Percentiles rank a stretch among this genome's conserved stretches.
phyloP scores from a whole-genome alignment of 352 stramenopile species.

The Peronospora belbahrii region DNA sequence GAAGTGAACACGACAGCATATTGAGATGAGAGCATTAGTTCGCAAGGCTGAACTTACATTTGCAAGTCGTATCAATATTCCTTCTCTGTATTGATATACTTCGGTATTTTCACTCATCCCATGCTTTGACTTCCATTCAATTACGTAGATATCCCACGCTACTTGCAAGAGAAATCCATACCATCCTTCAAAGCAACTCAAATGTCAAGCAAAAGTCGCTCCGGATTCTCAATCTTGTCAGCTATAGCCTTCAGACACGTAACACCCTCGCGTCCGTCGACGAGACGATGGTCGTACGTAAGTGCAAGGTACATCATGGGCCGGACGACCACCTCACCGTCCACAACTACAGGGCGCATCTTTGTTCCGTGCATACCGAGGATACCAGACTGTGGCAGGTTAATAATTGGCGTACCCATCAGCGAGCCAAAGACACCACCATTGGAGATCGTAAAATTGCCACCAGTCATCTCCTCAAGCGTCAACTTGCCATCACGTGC shows the following conservation, averaged over 20 bases:
- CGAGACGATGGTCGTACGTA: constrained; percentile 98
- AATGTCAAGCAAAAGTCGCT: constrained; percentile 93
- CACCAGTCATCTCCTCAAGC: constrained; percentile 46
- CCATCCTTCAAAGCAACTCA: constrained; percentile 40
- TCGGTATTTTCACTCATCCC: not conserved
- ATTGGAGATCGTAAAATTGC: constrained; percentile 98
- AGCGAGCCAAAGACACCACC: constrained; percentile 88
- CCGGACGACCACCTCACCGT: constrained; percentile 92
- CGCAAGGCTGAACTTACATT: too few species aligned
- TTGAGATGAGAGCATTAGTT: too few species aligned
- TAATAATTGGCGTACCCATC: constrained; percentile 99
- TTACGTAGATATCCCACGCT: not conserved
- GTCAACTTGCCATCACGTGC: constrained; percentile 69
- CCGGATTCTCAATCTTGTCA: constrained; percentile 96
- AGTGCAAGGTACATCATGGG: constrained; percentile 99
- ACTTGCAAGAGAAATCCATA: not conserved
- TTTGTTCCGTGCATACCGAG: constrained; percentile 99
- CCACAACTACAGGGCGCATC: constrained; percentile 92
- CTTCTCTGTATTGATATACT: constrained; percentile 6
- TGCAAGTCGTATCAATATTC: too few species aligned
- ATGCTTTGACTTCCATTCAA: not conserved
- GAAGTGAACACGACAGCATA: too few species aligned
- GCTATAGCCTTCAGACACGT: constrained; percentile 97
- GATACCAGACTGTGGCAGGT: constrained; percentile 97
- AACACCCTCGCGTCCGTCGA: constrained; percentile 97